Evolutionary conservation across 139 green algal genomes (phyloP), one percentile per base, ranked within the genome.

Genomic region (Chlorella sp.): DNA sequence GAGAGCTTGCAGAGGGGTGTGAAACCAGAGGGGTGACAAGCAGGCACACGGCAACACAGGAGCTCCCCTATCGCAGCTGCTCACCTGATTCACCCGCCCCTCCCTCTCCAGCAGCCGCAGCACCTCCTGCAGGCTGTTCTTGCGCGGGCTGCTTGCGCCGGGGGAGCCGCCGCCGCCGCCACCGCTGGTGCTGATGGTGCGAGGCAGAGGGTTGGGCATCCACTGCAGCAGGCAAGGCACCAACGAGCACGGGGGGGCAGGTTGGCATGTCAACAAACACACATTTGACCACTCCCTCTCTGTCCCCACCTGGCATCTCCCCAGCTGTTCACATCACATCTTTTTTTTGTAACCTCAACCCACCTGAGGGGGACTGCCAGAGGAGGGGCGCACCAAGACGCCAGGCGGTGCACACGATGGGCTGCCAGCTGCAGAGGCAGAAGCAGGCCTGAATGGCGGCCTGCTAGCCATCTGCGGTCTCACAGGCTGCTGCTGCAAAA

Each of bases 141-240:
- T 30, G 24, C 42, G 79, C 24, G 30, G n/a, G 61, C 40, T 36
- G 61, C 61, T 36, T 3, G 4, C 39, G 1, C 32, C 26, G 0
- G 30, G 42, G 18, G 26, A 37, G 39, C 42, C 42, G 3, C 30
- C 21, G 28, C 42, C 53, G 30, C 14, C n/a, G 11, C 28, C 73
- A 34, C 75, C 75, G 36, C 75, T 34, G 0, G 75, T 53, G 19
- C n/a, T 81, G 75, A 14, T 53, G 36, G n/a, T 30, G 11, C 79
- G 42, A 24, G 79, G 42, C 28, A 85, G 48, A n/a, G 79, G 79
- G 79, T 85, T 85, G 79, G 79, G 42, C 30, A 42, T 85, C 79
- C 79, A 69, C 79, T 85, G 42, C 79, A 71, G 64, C 64, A 71
- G 64, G 21, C 21, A 18, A 24, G 68, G 75, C 34, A 81, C 34